Evolutionary conservation across 1,284 basidiomycete species (phyloP), one percentile per base, ranked within the genome.

Genomic region (Sporisorium graminicola): DNA sequence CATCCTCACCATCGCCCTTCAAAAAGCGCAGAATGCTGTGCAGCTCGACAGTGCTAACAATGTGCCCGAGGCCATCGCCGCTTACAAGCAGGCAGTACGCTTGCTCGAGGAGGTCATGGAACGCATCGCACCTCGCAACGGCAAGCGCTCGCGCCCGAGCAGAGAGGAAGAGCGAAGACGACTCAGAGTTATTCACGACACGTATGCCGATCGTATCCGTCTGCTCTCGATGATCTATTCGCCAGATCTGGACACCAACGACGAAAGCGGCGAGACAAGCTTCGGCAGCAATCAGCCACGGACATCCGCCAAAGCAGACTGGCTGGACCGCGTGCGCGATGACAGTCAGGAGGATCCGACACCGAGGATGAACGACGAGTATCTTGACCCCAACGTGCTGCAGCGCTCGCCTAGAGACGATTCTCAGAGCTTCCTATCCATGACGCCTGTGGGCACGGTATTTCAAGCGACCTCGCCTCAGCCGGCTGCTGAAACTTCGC

Each of bases 61-160:
- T 43, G 85, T 86, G 10, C 82, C 86, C 9, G 85, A 84, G 9
- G 86, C 86, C 5, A 84, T 87, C 22, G 65, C 78, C 0, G 86
- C 86, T 2, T 87, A 87, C 74, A 74, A 77, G 13, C 80, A 86
- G 65, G 82, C 84, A 8, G 86, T 87, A 2, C 68, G 82, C 7
- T 64, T 87, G 53, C 66, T 87, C n/a, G 76, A 85, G 62, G 83
- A 87, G 58, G 86, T 87, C 42, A 87, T 87, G 85, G 80, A 82
- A 8, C 77, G 86, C 18, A 86, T 87, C 26, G 80, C 86, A 26
- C 82, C 85, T 16, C 78, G 77, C 54, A 60, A 44, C 35, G 69
- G 75, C 26, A 78, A 78, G 46, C 77, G 79, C 29, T 68, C 77
- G 16, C 76, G 74, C 43, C 77, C 61, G 55, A 82, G 54, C 69